Evolutionary conservation across 352 stramenopile species (phyloP).

Genomic region (Globisporangium viniferum): DNA sequence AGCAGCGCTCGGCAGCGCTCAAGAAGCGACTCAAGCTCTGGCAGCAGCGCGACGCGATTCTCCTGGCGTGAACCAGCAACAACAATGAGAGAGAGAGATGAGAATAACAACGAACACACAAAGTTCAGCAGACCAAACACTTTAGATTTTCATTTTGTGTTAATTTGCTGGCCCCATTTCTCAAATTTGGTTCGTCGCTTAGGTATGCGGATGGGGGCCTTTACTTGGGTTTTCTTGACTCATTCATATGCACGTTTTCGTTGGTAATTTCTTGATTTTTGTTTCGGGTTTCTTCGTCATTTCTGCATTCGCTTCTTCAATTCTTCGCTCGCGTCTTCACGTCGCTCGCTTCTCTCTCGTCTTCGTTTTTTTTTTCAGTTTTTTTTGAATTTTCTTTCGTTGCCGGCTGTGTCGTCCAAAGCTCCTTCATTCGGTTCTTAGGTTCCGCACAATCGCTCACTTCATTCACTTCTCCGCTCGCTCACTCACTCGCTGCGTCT

Average conservation of each 20-base stretch:
- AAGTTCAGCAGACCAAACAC: conserved; percentile 7
- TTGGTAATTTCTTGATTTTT: not conserved
- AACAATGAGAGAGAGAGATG: not conserved
- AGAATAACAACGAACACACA: not conserved
- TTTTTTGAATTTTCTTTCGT: not conserved
- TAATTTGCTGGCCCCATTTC: conserved; percentile 8
- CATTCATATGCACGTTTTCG: not conserved
- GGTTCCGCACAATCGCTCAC: not conserved
- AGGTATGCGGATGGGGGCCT: conserved; percentile 3
- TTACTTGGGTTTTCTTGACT: conserved; percentile 7
- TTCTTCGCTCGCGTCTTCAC: conserved; percentile 23
- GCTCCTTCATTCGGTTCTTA: not conserved
- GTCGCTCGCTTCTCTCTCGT: conserved; percentile 7
- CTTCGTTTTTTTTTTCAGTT: not conserved
- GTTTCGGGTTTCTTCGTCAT: not conserved
- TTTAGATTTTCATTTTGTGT: conserved; percentile 16
- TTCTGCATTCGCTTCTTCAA: conserved; percentile 22
- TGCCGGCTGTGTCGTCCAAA: not conserved
- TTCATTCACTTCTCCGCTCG: not conserved
- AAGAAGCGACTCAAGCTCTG: conserved; percentile 31
- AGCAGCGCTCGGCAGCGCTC: conserved; percentile 31
- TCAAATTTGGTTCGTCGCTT: conserved; percentile 6
- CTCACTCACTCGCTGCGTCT: not conserved
- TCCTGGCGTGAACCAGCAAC: not conserved
- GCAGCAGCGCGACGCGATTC: conserved; percentile 21